A percentile compares a stretch with the other conserved stretches of the same genome.
Conservation (phyloP, 768 basidiomycete genomes). For the Agrocybe pediades region DNA sequence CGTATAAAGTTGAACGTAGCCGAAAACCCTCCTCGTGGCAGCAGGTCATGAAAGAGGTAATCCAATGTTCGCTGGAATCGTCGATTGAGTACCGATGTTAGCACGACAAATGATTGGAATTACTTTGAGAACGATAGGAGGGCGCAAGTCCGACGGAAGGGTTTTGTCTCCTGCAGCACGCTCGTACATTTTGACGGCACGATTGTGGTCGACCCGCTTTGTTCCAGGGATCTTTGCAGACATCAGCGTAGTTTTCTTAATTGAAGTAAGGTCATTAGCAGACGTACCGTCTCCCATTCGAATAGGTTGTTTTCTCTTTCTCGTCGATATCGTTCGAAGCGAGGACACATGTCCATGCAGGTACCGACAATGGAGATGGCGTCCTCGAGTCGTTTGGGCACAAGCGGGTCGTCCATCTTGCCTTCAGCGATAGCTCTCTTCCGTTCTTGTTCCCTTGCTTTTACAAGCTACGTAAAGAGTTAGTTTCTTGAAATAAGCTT, state of each 20-base stretch:
- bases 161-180: conserved; percentile 93
- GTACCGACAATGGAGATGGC: conserved; percentile 94
- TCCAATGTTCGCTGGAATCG: conserved; percentile 74
- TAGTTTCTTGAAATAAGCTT: conserved; percentile 20
- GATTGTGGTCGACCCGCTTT: conserved; percentile 81
- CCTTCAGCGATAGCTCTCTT: conserved; percentile 79
- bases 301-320: conserved; percentile 89
- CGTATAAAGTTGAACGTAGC: conserved; percentile 82
- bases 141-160: conserved; percentile 88
- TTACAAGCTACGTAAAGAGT: conserved; percentile 55
- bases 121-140: conserved; percentile 81
- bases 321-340: conserved; percentile 88
- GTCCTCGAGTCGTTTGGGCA: conserved; percentile 79
- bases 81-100: conserved; percentile 3
- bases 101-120: conserved; percentile 9
- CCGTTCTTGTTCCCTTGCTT: conserved; percentile 70
- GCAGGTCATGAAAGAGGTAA: conserved; percentile 87
- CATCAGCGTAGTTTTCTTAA: conserved; percentile 42
- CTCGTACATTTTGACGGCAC: conserved; percentile 94
- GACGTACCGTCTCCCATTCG: conserved; percentile 81
- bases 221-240: conserved; percentile 69
- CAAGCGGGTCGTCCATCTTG: conserved; percentile 85
- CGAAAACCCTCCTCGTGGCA: conserved; percentile 69
- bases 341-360: conserved; percentile 92
- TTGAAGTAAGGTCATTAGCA: conserved; percentile 21